Base-by-base conservation (phyloP, 2,329 filamentous ascomycete genomes). In the Macroventuria anomochaeta region DNA sequence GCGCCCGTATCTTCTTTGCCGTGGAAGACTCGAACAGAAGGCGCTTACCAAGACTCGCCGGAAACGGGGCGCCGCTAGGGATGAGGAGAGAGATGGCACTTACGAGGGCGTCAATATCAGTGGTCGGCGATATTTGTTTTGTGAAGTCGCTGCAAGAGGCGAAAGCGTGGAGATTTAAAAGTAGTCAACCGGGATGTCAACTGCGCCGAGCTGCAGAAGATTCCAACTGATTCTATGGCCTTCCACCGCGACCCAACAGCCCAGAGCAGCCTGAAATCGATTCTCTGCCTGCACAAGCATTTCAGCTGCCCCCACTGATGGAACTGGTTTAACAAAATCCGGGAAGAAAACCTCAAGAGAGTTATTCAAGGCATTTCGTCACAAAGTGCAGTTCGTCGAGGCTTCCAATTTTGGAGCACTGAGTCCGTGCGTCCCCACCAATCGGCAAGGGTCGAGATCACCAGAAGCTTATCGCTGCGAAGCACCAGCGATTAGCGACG, bases 161-260 rank as follows among this genome's bases (percentile, higher is more conserved):
- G 53, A 60, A 55, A 38, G 50, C 38, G 51, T 67, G 66, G 59
- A 58, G 65, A 63, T 62, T 71, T 70, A 70, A 71, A 67, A 68
- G 63, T 70, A 64, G 62, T 58, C 49, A 63, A 65, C 66, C 62
- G 55, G 68, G 64, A 58, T 69, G 55, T 31, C 59, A 65, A 68
- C 68, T 69, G 67, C 65, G 69, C 70, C 71, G 69, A 70, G 64
- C 64, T 59, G 61, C 43, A 65, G 67, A 72, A 74, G 62, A 55
- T 73, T 74, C 70, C 59, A 63, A 64, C 28, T 36, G 61, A 58
- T 74, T 74, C 71, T 55, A 73, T 58, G 59, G 48, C 53, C 42
- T 74, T 74, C 71, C 61, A 72, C 62, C 42, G 58, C 55, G 53
- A 58, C 57, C 59, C 64, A 60, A 57, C 63, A 59, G 65, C 71